Evolutionary conservation across 1,284 basidiomycete species (phyloP), one percentile per base, ranked within the genome.

Genomic region (Pyrrhoderma lamaoense): DNA sequence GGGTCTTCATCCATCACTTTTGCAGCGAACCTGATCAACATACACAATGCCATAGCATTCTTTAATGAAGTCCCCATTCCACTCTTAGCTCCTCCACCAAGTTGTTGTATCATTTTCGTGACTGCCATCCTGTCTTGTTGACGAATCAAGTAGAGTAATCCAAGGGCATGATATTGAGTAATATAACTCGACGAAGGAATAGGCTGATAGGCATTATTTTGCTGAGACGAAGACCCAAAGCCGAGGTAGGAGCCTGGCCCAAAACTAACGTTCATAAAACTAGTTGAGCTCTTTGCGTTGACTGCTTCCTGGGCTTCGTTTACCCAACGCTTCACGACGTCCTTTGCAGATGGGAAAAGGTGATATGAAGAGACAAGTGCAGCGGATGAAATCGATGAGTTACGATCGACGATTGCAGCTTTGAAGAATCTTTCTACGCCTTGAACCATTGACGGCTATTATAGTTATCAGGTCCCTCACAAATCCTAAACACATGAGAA

Each of bases 351-450:
- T 42, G 93, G 91, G 76, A 88, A 96, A 57, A 99, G 81, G 69
- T 99, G 95, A 67, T 99, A 99, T 5, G 96, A 86, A 8, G 96
- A 98, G 45, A 99, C 90, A 59, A 99, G 82, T 7, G 96, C 93
- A 23, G 95, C 93, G 19, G 93, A 94, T 3, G 95, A 89, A 63
- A 98, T 97, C 55, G 93, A 90, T 0, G 94, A 85, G 63, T 93
- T 97, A 57, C 89, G 87, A 75, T 99, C 96, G 49, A 99, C 95
- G 56, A 99, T 97, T 52, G 96, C 96, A 2, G 96, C 91, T 69
- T 98, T 99, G 79, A 98, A 99, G 80, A 97, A 98, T 49, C 96
- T 87, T 68, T 99, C 96, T 42, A 98, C 88, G 58, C 93, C 93
- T 79, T 99, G 95, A 1, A 94, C 90, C 92, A 96, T 95, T 35